Base-by-base conservation (phyloP, 2,329 filamentous ascomycete species). In the Neofusicoccum parvum region DNA sequence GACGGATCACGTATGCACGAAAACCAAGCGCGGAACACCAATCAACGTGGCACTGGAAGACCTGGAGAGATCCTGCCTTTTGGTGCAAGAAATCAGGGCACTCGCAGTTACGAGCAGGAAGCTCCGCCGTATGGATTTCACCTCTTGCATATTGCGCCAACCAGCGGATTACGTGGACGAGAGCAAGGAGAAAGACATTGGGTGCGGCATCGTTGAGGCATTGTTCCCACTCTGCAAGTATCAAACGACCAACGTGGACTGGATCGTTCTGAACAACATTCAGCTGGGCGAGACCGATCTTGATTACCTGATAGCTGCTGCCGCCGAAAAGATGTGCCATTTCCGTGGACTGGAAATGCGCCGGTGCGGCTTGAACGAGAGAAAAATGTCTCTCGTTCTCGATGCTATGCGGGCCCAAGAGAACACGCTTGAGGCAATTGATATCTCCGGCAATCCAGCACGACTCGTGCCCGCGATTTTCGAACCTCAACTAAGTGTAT, bases 211-310 rank as follows among this genome's bases (percentile, higher is more conserved):
- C 56, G 86, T 89, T 17, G 88, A 90, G 73, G 89, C 88, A 2
- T 80, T 92, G 5, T 88, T 90, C 69, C 88, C 89, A 1, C 79
- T 91, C 5, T 90, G 88, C 75, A 87, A 87, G 68, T 84, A 86
- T 67, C 85, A 89, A 70, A 81, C 88, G 27, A 91, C 89, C 0
- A 89, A 88, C 70, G 86, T 91, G 17, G 87, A 90, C 72, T 92
- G 89, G 89, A 85, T 92, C 62, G 82, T 86, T 23, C 76, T 92
- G 66, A 91, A 87, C 67, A 88, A 88, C 12, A 89, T 91, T 67
- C 84, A 86, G 67, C 82, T 92, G n/a, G 88, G 87, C 46, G 89
- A 92, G 63, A 87, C 87, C 0, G 90, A 92, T 75, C 78, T 91
- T 62, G 89, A 91, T 68, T 86, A 86, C 69, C 71, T 90, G 51